Conservation (phyloP, 371 early-diverging fungal genomes). For the Actinomortierella ambigua region DNA sequence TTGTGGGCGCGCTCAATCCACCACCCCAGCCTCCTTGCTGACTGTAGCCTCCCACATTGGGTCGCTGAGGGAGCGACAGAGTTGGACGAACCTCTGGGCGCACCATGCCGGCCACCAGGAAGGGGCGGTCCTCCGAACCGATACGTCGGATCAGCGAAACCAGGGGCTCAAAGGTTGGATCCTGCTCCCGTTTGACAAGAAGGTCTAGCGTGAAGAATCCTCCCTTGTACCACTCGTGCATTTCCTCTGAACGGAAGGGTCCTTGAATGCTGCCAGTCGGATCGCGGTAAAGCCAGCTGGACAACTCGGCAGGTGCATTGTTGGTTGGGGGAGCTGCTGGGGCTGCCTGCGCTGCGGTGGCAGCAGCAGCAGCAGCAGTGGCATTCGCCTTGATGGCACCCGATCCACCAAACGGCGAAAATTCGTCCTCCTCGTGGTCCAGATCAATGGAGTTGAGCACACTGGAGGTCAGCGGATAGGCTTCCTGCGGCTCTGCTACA, state of each 20-base stretch:
- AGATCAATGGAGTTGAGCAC: not conserved
- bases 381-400: not conserved
- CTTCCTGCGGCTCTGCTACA: too few relatives aligned
- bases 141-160: conserved; percentile 62
- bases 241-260: conserved; percentile 79
- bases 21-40: too few relatives aligned
- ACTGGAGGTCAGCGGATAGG: too few relatives aligned
- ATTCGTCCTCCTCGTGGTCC: conserved; percentile 24
- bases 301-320: conserved; percentile 51
- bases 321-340: not conserved
- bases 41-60: conserved; percentile 5
- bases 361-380: conserved; percentile 11
- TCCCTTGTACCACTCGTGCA: conserved; percentile 88
- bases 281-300: conserved; percentile 83
- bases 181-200: conserved; percentile 76
- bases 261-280: conserved; percentile 73
- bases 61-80: conserved; percentile 20
- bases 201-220: conserved; percentile 79
- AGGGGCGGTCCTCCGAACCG: conserved; percentile 68
- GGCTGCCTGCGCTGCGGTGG: conserved; percentile 1
- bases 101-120: conserved; percentile 51
- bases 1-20: conserved; percentile 36
- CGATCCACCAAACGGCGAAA: conserved; percentile 14
- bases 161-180: conserved; percentile 70
- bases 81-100: conserved; percentile 24